A percentile compares a stretch with the other conserved stretches of the same genome.
Conservation (phyloP, 345 rosid genomes). For the Aegle marmelos region DNA sequence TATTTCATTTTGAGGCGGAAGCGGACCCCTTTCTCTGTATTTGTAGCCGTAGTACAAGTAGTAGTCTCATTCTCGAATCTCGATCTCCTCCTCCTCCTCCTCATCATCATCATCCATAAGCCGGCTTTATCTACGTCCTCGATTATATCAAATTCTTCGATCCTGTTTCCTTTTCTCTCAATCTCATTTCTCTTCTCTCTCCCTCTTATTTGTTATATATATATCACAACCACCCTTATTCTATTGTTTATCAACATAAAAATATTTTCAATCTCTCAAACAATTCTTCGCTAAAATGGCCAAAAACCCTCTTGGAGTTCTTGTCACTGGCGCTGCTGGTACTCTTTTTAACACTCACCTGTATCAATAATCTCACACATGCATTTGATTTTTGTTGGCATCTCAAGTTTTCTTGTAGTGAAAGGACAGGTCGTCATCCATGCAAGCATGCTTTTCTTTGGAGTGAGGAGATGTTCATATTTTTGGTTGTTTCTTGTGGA, state of each 20-base stretch:
- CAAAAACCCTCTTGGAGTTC: conserved; percentile 19
- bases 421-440: background rate
- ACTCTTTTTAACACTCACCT: background rate
- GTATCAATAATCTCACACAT: background rate
- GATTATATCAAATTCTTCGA: conserved; percentile 6
- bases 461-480: conserved; percentile 9
- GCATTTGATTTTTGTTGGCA: background rate
- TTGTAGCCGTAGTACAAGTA: background rate
- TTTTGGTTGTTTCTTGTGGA: conserved; percentile 3
- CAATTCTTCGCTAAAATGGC: conserved; percentile 13
- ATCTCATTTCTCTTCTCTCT: conserved; percentile 13
- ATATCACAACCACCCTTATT: background rate
- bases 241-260: background rate
- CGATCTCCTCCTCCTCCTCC: too few species aligned
- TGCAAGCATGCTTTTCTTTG: conserved; percentile 25
- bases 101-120: background rate
- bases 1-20: background rate
- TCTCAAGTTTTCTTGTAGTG: background rate
- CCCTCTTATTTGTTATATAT: background rate
- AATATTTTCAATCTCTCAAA: background rate
- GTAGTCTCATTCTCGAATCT: background rate
- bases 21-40: background rate
- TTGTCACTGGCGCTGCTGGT: conserved; percentile 40
- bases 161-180: conserved; percentile 15
- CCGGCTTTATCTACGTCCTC: conserved; percentile 13